Conservation (phyloP, 2,329 filamentous ascomycete genomes). For the Cercospora nicotianae region DNA sequence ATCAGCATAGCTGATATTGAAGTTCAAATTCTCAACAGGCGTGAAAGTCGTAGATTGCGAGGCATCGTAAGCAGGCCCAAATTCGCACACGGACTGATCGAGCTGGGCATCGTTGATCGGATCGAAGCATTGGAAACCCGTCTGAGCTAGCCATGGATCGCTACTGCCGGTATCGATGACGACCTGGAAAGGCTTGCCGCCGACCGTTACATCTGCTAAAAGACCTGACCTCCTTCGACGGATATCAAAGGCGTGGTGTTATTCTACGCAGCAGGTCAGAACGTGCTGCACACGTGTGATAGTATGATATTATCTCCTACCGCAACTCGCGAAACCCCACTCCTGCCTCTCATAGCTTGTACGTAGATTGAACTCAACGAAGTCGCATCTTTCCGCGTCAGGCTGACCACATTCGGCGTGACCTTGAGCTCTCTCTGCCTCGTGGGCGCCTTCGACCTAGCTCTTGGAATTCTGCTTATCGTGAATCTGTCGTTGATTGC, state of each 20-base stretch:
- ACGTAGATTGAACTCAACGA: conserved; percentile 34
- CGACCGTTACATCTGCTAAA: conserved; percentile 35
- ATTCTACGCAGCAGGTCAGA: conserved; percentile 19
- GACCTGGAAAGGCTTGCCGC: conserved; percentile 37
- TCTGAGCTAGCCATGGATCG: conserved; percentile 49
- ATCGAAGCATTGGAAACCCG: conserved; percentile 33
- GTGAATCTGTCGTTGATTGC: conserved; percentile 25
- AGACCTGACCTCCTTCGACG: conserved; percentile 34
- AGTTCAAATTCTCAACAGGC: conserved; percentile 43
- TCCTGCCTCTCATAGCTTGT: conserved; percentile 29
- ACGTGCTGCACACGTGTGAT: too few relatives aligned
- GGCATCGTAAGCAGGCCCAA: conserved; percentile 37
- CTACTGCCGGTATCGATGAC: conserved; percentile 52
- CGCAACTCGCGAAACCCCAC: conserved; percentile 22
- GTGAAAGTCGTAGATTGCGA: conserved; percentile 39
- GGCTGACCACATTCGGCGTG: conserved; percentile 30
- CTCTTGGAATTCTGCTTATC: conserved; percentile 23
- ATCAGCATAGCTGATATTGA: conserved; percentile 49
- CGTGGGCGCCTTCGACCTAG: conserved; percentile 11
- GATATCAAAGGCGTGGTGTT: conserved; percentile 23
- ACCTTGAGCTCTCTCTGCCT: conserved; percentile 26
- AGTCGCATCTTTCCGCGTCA: conserved; percentile 24
- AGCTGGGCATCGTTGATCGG: conserved; percentile 16
- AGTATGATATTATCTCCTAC: conserved; percentile 7
- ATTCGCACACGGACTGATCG: conserved; percentile 34